Evolutionary conservation across 495 filamentous ascomycete genomes (phyloP), one percentile per base, ranked within the genome.

Genomic region (Acidomyces sp.): DNA sequence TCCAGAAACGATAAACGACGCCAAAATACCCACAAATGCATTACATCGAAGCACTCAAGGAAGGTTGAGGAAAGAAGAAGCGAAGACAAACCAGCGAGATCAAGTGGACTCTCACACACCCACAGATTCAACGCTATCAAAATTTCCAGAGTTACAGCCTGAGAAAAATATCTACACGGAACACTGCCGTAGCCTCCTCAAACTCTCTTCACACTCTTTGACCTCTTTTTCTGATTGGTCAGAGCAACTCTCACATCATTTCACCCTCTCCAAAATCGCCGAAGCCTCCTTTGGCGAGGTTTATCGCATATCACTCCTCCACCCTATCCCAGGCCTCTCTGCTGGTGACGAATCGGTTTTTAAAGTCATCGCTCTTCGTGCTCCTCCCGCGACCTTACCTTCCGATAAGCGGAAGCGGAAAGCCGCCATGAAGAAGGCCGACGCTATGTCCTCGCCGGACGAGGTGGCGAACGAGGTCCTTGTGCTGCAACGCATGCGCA

Each of bases 401-500:
- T 34, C 9, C 34, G 26, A 16, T 9, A 37, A 49, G 37, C 36
- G 22, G 27, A 54, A 54, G 22, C 58, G 61, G 38, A 47, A 65
- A 32, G 42, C 48, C 7, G 58, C 46, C 6, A 55, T 37, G 39
- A 46, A 41, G 45, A 43, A 52, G 40, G 34, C 41, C 11, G 41
- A 46, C 35, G 40, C 34, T 43, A 60, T 59, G 50, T 72, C 67
- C 4, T 58, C 53, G 5, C 63, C 77, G 12, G 59, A 65, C 0
- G 66, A 72, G 38, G 72, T 82, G 23, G 65, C 66, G 7, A 62
- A 72, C 0, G 86, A 94, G 55, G 65, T 88, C 16, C 68, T 68
- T 39, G 78, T 90, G 40, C 75, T 87, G 15, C 77, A 84, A 41
- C 77, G 71, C 40, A 70, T 94, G 17, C 75, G 80, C 33, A 71